Conservation (phyloP, 2,329 filamentous ascomycete species). For the Fonsecaea pugnacius region DNA sequence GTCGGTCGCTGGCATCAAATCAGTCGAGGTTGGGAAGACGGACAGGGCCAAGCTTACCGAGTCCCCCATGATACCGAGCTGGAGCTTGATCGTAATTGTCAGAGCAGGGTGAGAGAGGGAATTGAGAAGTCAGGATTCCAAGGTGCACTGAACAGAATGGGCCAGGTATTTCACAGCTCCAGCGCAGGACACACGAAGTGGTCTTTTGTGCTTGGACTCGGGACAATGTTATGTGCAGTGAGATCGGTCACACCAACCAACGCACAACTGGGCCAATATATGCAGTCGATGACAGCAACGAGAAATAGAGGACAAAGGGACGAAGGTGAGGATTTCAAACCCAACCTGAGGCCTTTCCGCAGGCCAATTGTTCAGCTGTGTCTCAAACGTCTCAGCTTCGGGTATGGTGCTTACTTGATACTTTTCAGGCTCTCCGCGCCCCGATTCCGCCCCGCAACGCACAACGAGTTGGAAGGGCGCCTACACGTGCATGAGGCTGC, state of each 20-base stretch:
- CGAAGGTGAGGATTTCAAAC: slow-evolving; percentile 15
- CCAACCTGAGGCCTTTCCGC: slow-evolving; percentile 11
- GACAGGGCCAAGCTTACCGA: slow-evolving; percentile 16
- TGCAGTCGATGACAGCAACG: not conserved
- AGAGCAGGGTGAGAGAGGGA: not conserved
- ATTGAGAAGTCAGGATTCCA: not conserved
- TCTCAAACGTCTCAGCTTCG: slow-evolving; percentile 13
- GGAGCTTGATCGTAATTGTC: not conserved
- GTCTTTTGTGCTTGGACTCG: not conserved
- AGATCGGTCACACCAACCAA: not conserved
- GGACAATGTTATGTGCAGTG: not conserved
- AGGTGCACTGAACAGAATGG: not conserved
- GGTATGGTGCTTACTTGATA: slow-evolving; percentile 15
- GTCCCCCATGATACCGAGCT: slow-evolving; percentile 26
- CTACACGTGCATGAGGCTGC: slow-evolving; percentile 18
- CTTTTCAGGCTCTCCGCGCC: slow-evolving; percentile 11
- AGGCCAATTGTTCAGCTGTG: slow-evolving; percentile 20
- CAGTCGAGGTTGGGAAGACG: slow-evolving; percentile 4
- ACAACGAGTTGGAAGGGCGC: not conserved
- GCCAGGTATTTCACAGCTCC: not conserved
- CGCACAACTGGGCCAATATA: slow-evolving; percentile 13
- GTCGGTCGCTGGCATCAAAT: slow-evolving; percentile 32
- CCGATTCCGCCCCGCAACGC: slow-evolving; percentile 17
- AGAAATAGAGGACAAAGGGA: not conserved
- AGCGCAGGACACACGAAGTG: not conserved